A percentile compares a stretch with the other conserved stretches of the same genome.
These are phyloP conservation scores for Guadua angustifolia DNA, from an alignment of 176 grass and related monocot species.

Conservation along the genomic window DNA sequence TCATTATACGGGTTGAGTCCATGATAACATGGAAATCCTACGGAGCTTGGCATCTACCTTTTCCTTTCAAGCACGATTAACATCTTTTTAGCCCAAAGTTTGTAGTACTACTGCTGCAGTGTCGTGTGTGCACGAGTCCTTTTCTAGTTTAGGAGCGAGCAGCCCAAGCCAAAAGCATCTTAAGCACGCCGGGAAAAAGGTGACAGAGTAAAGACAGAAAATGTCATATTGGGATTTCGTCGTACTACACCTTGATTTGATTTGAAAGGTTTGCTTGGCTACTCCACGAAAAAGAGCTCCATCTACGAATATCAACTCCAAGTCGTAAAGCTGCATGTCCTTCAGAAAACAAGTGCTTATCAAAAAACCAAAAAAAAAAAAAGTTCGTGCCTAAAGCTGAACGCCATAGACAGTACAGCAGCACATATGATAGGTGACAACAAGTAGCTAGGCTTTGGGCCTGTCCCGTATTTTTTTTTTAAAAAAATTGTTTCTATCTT, in stretches of 20 bases:
- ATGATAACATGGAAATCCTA: too few species aligned
- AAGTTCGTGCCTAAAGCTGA: too few species aligned
- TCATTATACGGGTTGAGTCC: too few species aligned
- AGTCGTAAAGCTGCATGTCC: not conserved
- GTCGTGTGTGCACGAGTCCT: not conserved
- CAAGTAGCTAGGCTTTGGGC: too few species aligned
- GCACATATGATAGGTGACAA: too few species aligned
- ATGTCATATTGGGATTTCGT: not conserved
- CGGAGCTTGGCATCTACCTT: too few species aligned
- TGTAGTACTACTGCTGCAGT: not conserved
- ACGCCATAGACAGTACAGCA: too few species aligned
- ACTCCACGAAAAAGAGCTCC: not conserved
- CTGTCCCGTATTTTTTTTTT: too few species aligned
- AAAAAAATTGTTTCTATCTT: too few species aligned
- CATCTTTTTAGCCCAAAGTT: not conserved
- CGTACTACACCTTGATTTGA: not conserved
- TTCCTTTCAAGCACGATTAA: too few species aligned
- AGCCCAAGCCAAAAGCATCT: constrained; percentile 38
- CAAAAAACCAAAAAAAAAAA: not conserved
- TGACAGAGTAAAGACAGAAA: constrained; percentile 14
- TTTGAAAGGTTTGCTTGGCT: not conserved
- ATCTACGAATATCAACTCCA: not conserved
- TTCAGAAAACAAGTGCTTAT: not conserved
- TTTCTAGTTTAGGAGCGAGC: constrained; percentile 16
- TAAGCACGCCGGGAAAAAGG: constrained; percentile 27